Conservation (phyloP, 2,329 filamentous ascomycete genomes). For the Aureobasidium leucospermi region DNA sequence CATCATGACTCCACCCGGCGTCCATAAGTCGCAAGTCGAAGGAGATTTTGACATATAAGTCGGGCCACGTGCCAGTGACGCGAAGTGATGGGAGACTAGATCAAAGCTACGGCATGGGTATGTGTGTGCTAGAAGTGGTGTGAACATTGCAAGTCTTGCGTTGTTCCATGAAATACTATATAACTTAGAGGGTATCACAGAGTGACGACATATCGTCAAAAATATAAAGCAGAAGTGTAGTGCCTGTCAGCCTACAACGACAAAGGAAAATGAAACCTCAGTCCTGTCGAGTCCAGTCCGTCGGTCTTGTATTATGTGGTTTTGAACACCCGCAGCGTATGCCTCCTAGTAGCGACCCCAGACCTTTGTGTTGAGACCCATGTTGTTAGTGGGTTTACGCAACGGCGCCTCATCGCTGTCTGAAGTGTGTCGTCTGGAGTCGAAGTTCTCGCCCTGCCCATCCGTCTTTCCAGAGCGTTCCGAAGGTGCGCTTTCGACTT, state of each 20-base stretch:
- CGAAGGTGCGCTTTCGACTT: conserved; percentile 3
- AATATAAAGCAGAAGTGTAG: background rate
- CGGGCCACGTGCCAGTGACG: too few species aligned
- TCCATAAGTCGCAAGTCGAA: background rate
- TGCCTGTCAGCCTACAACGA: background rate
- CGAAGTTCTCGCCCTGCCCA: background rate
- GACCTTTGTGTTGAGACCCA: conserved; percentile 8
- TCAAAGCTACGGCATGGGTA: too few species aligned
- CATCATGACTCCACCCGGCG: too few species aligned
- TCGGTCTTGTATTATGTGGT: too few species aligned
- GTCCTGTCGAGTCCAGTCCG: too few species aligned
- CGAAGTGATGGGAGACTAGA: too few species aligned
- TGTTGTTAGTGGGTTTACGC: conserved; percentile 1
- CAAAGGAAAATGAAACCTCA: background rate
- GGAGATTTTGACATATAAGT: too few species aligned
- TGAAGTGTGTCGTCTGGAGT: background rate
- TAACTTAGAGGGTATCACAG: background rate
- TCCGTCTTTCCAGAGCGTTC: background rate
- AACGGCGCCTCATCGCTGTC: conserved; percentile 4
- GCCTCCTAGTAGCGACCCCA: conserved; percentile 8
- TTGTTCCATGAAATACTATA: background rate
- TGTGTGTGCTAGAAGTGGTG: background rate
- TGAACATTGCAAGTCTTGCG: background rate
- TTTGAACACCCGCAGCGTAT: too few species aligned
- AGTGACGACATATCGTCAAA: background rate